These are phyloP conservation scores for Metschnikowia santaceciliae DNA, from an alignment of 805 yeast species.

Conservation along the genomic window DNA sequence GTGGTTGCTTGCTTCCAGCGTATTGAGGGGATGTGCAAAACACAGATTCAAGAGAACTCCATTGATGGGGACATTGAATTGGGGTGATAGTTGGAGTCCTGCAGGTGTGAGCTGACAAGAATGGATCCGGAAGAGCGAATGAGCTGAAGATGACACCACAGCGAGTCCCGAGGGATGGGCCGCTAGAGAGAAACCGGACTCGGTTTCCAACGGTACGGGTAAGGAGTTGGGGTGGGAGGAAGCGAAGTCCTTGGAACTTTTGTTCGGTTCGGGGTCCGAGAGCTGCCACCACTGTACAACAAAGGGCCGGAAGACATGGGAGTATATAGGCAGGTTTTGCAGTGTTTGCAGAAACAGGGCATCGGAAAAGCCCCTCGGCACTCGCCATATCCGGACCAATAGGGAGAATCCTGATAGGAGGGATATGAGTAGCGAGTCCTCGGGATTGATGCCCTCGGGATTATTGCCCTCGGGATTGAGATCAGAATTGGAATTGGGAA, in stretches of 20 bases:
- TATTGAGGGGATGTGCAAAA: constrained; percentile 35
- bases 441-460: constrained; percentile 10
- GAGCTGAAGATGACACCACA: constrained; percentile 35
- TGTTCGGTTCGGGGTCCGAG: constrained; percentile 8
- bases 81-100: constrained; percentile 36
- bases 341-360: constrained; percentile 13
- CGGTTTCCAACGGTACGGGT: background rate
- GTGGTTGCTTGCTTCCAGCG: constrained; percentile 23
- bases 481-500: too few species aligned
- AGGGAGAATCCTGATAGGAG: constrained; percentile 39
- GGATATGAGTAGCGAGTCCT: constrained; percentile 39
- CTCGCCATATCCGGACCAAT: constrained; percentile 35
- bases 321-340: constrained; percentile 13
- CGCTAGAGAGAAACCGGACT: constrained; percentile 26
- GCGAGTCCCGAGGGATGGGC: constrained; percentile 39
- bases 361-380: constrained; percentile 29
- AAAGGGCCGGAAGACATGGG: constrained; percentile 35
- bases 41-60: constrained; percentile 42
- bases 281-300: constrained; percentile 50
- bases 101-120: constrained; percentile 31
- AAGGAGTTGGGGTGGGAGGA: too few species aligned
- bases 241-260: too few species aligned
- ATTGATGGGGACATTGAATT: constrained; percentile 37
- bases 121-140: constrained; percentile 35
- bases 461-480: too few species aligned